Conservation (phyloP, 805 yeast genomes). For the Hyphopichia homilentoma region DNA sequence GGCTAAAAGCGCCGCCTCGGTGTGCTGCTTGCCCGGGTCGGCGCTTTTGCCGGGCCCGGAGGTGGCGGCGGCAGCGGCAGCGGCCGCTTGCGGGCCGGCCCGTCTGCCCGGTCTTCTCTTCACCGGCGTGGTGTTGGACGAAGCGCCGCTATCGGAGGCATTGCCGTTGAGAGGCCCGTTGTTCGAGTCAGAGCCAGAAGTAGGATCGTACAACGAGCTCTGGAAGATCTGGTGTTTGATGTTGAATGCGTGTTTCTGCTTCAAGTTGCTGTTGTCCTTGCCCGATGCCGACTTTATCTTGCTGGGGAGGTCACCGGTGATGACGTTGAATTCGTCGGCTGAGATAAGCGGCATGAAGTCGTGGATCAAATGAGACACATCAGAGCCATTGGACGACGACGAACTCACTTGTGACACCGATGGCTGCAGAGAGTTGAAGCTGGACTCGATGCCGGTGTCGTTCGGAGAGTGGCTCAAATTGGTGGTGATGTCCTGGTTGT, state of each 20-base stretch:
- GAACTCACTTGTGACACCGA: conserved; percentile 1
- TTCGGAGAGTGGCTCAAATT: conserved; percentile 4
- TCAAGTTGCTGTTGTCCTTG: conserved; percentile 1
- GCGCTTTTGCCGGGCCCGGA: neutral
- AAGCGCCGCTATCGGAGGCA: conserved; percentile 6
- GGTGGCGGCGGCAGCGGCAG: neutral
- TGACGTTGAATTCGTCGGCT: conserved; percentile 32
- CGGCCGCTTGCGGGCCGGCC: conserved; percentile 16
- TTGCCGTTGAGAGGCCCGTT: conserved; percentile 14
- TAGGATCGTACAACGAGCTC: conserved; percentile 34
- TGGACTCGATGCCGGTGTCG: conserved; percentile 1
- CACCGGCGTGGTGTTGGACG: conserved; percentile 12
- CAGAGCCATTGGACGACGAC: conserved; percentile 4
- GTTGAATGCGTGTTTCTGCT: conserved; percentile 11
- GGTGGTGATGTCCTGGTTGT: too few species aligned
- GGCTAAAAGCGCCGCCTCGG: conserved; percentile 37
- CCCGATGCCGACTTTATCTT: conserved; percentile 15
- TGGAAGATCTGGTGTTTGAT: conserved; percentile 40
- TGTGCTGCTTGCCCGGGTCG: conserved; percentile 15
- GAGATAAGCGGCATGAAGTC: conserved; percentile 42
- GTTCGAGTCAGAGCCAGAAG: conserved; percentile 39
- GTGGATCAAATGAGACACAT: conserved; percentile 18
- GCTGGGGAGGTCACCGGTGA: conserved; percentile 36
- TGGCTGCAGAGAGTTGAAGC: conserved; percentile 4
- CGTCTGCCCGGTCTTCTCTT: conserved; percentile 38